Base-by-base conservation (phyloP, 148 eudicot species). In the Vaccinium darrowii region DNA sequence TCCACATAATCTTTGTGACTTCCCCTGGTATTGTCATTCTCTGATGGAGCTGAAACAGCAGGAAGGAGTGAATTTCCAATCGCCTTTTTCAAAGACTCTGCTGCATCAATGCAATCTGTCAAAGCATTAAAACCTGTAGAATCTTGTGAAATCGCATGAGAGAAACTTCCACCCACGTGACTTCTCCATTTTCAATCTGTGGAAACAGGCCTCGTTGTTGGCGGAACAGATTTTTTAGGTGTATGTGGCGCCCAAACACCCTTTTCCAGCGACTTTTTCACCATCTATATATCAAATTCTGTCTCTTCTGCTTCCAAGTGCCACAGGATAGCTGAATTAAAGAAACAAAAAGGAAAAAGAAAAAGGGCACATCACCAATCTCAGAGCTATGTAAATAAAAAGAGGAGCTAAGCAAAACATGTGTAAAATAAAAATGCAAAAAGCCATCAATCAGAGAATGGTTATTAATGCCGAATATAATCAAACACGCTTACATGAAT, bases 241-340 rank as follows among this genome's bases (percentile, higher is more conserved):
- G 86, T 78, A 54, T 27, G 13, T 52, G 86, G 86, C 21, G 52
- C 33, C 82, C 77, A 84, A 78, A 84, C 30, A 27, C 52, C 49
- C 73, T 65, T 81, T 62, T 78, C 25, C 63, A 27, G 30, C 11
- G 4, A 84, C 50, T 49, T 19, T 54, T 36, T 53, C 51, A 15
- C 52, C 57, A 33, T 83, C 58, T 36, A 36, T 36, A 36, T 56
- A 5, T 25, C 39, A 11, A 39, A 72, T 83, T 73, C 79, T 50
- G 56, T 83, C 23, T 47, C 58, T 49, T 49, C 50, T 18, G 52
- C 47, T 76, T 47, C 79, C 79, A 23, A 65, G 33, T 65, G 8
- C 30, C 72, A 65, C 30, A 65, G 72, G 72, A 65, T 65, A 23
- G 14, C 72, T 23, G 30, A 23, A 63, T 18, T 19, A 21, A 63